Evolutionary conservation across 2,329 filamentous ascomycete species (phyloP), one percentile per base, ranked within the genome.

Genomic region (Cercospora sp.): DNA sequence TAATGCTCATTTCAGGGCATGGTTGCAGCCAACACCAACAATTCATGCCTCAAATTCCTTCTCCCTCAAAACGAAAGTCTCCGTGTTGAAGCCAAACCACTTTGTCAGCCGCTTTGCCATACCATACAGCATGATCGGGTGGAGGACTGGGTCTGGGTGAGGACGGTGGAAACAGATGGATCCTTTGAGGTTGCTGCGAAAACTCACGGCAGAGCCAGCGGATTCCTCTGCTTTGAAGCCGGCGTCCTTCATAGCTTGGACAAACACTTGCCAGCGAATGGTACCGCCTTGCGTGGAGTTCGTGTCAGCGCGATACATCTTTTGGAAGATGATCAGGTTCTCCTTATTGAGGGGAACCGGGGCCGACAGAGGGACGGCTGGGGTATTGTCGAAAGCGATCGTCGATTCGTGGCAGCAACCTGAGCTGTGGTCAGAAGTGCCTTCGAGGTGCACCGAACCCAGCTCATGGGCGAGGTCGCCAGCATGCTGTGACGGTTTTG

Each of bases 91-190:
- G 65, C 66, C 68, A 16, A 68, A 68, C 60, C 66, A 66, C 60
- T 64, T 70, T 3, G 36, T 45, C 40, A 70, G 31, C 1, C 63
- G 66, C 45, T 51, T 64, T 4, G 59, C 66, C 40, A 68, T 66
- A n/a, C 28, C 63, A 7, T 65, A 63, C 9, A 68, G 63, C 68
- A 66, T 66, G 33, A 70, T 68, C 1, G 55, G 66, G 60, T 68
- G 45, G 2, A 70, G 20, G 2, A 48, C 42, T 7, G 68, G 51
- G 4, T 68, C 68, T 23, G 66, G 66, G n/a, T 70, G 68, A 10
- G 68, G 66, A 6, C 66, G 61, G 48, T 68, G 65, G 61, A 69
- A 67, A 23, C 61, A 63, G 7, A 69, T 65, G 3, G 36, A 64
- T 4, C 66, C 61, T 6, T n/a, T n/a, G n/a, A n/a, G n/a, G 53